Base-by-base conservation (phyloP, 1,139 yeast genomes). In the Geotrichum histeridarum region DNA sequence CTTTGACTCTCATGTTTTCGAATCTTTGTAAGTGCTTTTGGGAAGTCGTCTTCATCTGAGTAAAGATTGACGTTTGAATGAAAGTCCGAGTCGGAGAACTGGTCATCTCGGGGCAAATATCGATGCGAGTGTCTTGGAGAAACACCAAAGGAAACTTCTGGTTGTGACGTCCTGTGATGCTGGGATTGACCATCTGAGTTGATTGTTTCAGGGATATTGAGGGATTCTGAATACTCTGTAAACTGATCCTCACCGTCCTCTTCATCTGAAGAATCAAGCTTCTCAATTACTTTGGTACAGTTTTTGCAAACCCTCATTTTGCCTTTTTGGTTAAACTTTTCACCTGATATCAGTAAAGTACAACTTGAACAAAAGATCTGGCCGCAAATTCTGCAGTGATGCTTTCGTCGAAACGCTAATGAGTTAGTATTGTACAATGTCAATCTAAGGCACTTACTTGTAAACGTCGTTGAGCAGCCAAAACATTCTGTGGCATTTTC, bases 341-440 rank as follows among this genome's bases (percentile, higher is more conserved):
- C 82, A 42, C 95, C 95, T 1, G 89, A 79, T 11, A 90, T 82
- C 60, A 89, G 78, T 2, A 81, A 72, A 0, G 97, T 90, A 68
- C 99, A 93, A n/a, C 79, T 78, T 35, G 88, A 79, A 69, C 99
- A 93, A 65, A 90, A 93, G 43, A 93, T 93, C 68, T 91, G 97
- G 1, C 98, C 98, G 70, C 99, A 93, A 51, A 91, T 83, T 50
- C 99, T 75, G 66, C 99, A 93, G 69, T 93, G 99, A 67, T 93
- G 99, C 61, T 88, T 87, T 61, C 99, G 76, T 65, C 97, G 74
- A 70, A 91, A 93, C 0, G 85, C 67, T 60, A 44, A 17, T 48
- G 33, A 14, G 43, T 18, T 18, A 49, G 42, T 54, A 48, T 54
- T 52, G 33, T 27, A 35, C 12, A 43, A 8, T 4, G 37, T 30